Conservation (phyloP, 768 basidiomycete species). For the Auriscalpium vulgare region DNA sequence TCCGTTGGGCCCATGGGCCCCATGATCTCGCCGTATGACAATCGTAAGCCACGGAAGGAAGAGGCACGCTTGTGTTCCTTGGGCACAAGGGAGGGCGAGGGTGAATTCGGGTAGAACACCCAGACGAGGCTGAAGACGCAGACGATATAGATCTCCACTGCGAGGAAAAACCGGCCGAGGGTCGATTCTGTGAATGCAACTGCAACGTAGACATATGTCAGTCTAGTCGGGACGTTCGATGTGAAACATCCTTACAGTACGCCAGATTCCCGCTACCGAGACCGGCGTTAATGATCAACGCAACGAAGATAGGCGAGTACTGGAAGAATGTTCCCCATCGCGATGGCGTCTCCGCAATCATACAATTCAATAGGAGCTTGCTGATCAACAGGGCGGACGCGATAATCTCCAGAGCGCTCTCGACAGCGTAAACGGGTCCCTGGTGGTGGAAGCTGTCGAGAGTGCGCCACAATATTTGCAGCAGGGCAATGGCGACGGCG, state of each 20-base stretch:
- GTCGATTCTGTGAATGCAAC: constrained; percentile 63
- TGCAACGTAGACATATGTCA: constrained; percentile 20
- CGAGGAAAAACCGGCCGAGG: constrained; percentile 59
- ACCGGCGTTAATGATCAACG: constrained; percentile 43
- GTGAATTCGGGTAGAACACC: constrained; percentile 24
- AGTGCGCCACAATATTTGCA: constrained; percentile 62
- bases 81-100: background rate
- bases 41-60: constrained; percentile 18
- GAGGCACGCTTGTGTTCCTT: constrained; percentile 11
- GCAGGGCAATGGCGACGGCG: constrained; percentile 37
- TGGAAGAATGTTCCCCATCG: constrained; percentile 37
- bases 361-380: constrained; percentile 53
- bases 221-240: background rate
- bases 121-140: constrained; percentile 49
- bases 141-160: constrained; percentile 53
- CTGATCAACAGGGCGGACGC: constrained; percentile 51
- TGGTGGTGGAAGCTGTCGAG: constrained; percentile 28
- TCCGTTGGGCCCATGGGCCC: background rate
- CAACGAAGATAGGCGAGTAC: constrained; percentile 42
- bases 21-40: constrained; percentile 2
- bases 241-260: constrained; percentile 38
- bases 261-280: constrained; percentile 51
- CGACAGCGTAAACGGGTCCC: constrained; percentile 47
- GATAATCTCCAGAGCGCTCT: constrained; percentile 50
- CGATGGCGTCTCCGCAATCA: constrained; percentile 32